Base-by-base conservation (phyloP, 305 asterid species). In the Withania somnifera region DNA sequence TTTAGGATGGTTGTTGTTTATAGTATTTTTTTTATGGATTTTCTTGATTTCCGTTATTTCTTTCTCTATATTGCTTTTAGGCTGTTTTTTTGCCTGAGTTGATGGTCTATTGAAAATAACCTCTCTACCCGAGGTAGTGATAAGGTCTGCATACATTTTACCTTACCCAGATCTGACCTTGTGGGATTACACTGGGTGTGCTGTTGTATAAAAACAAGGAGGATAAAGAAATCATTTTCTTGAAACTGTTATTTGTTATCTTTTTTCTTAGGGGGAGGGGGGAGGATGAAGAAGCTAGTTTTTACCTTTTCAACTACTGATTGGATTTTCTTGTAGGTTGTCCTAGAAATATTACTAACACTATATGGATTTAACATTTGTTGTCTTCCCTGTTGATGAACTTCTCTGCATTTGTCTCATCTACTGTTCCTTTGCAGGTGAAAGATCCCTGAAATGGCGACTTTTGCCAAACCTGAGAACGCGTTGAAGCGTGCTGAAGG, bases 401-500 rank as follows among this genome's bases (percentile, higher is more conserved):
- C 80, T 26, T 50, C 80, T 75, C 15, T 75, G 79, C 45, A 26
- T 28, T 28, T 75, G 28, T 26, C 28, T 75, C n/a, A 75, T 50
- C 28, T 7, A 73, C 42, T 2, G 6, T 75, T 47, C 47, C 17
- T 28, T 28, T 75, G 61, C 80, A 75, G 80, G 80, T 75, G 80
- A 75, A 75, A 75, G 80, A 50, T 50, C 63, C 15, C 28, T 11
- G 47, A 84, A 47, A 95, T 94, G 98, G 91, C 99, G 54, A 93
- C 89, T 73, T 96, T 94, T 88, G 95, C 95, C 20, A 92, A 94
- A 86, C 99, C 99, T 0, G 99, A 96, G 93, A 94, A 96, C 89
- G 98, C 99, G 24, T 88, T 94, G 87, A 96, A 96, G 93, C 93
- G 98, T 19, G 97, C 98, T 42, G 99, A 96, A 91, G 99, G 99